Evolutionary conservation across 1,139 yeast genomes (phyloP).

Genomic region (Suhomyces maxii): DNA sequence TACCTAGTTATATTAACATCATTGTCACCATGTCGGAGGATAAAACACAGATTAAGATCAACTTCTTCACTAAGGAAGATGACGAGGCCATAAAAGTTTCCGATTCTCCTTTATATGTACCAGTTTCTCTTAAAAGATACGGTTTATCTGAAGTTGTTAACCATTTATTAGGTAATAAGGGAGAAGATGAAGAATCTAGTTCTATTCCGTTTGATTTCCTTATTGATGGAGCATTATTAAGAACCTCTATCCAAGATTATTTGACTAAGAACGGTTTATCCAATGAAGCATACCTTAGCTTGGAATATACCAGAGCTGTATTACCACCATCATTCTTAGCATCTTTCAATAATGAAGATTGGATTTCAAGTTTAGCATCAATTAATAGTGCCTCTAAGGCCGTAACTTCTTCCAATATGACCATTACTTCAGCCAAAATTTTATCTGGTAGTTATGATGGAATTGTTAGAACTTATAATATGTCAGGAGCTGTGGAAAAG

Average conservation of each 20-base stretch:
- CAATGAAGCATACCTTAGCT: constrained; percentile 71
- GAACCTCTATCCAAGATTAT: constrained; percentile 79
- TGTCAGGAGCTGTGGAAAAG: constrained; percentile 78
- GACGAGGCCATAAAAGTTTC: constrained; percentile 70
- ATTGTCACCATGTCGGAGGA: constrained; percentile 26
- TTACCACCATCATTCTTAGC: constrained; percentile 91
- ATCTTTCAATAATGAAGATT: constrained; percentile 88
- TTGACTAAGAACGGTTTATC: constrained; percentile 75
- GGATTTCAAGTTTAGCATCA: constrained; percentile 82
- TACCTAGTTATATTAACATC: constrained; percentile 2
- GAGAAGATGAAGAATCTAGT: constrained; percentile 41
- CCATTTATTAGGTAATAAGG: constrained; percentile 59
- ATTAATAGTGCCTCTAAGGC: constrained; percentile 32
- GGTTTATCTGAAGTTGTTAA: constrained; percentile 95
- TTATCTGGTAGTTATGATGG: constrained; percentile 95
- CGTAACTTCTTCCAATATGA: constrained; percentile 31
- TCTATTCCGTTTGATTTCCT: constrained; percentile 92
- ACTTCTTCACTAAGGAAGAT: constrained; percentile 82
- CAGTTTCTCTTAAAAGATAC: constrained; percentile 79
- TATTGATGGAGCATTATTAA: constrained; percentile 76
- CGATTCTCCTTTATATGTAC: constrained; percentile 86
- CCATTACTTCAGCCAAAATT: constrained; percentile 48
- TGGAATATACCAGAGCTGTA: constrained; percentile 90
- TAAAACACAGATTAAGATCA: constrained; percentile 61
- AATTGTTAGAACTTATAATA: constrained; percentile 83